Evolutionary conservation across 306 rosid genomes (phyloP), one percentile per base, ranked within the genome.

Genomic region (Cotoneaster glaucophyllus): DNA sequence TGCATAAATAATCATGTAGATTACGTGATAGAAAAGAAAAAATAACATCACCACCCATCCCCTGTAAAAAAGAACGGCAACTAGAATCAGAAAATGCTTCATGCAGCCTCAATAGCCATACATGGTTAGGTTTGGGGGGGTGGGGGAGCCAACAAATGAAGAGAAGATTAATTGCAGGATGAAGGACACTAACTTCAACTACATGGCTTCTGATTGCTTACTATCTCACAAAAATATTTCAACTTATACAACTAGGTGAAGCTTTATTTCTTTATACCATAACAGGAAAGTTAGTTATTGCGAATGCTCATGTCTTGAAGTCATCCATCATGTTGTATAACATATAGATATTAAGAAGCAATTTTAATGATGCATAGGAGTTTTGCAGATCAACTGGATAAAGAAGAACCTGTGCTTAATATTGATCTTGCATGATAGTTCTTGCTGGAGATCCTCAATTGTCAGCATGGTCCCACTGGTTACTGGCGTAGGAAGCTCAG

Each of bases 391-490:
- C 61, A 58, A 17, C 39, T 72, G 74, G 52, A 26, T 9, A 19
- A 54, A 78, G 37, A 53, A 76, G n/a, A 77, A 96, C 99, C 99
- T 96, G 81, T 96, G 98, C 79, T 89, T 96, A 79, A 96, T 86
- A 76, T 90, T 90, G 84, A 96, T 88, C 76, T 78, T 86, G 92
- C 99, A 96, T 56, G 81, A 65, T 5, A 93, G 87, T 79, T 96
- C 99, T 83, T 96, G 99, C 62, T 81, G 94, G 75, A 90, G 82
- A 89, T 96, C 99, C 85, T 88, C 96, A 24, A 96, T 86, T 0
- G 96, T 86, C 61, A 96, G 87, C 82, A 86, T 84, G 13, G 96
- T 86, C 34, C 99, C 99, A 73, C 93, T 86, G 6, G 84, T 87
- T 56, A 96, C 82, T 11, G 98, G 98, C 19, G 95, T 81, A 75